A percentile compares a stretch with the other conserved stretches of the same genome.
Evolutionary conservation across 305 asterid species (phyloP).

Genomic region (Fraxinus greggii): DNA sequence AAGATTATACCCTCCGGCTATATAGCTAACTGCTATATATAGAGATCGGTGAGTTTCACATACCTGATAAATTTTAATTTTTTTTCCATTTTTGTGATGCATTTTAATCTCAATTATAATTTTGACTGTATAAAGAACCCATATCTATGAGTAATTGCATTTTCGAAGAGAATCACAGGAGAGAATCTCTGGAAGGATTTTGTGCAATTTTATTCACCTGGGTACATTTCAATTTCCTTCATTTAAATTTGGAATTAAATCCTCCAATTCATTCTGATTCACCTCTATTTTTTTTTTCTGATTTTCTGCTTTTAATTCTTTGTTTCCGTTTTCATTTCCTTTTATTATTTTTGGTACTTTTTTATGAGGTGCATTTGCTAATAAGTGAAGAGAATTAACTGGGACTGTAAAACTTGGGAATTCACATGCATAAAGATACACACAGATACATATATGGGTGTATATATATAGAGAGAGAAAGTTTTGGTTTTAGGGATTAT

Average conservation of each 20-base stretch:
- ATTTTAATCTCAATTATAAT: conserved; percentile 26
- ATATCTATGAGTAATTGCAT: conserved; percentile 38
- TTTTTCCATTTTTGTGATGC: conserved; percentile 9
- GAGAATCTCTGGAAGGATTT: conserved; percentile 37
- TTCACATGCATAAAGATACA: conserved; percentile 15
- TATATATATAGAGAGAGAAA: not conserved
- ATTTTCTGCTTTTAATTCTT: conserved; percentile 21
- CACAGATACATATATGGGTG: not conserved
- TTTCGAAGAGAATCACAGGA: conserved; percentile 33
- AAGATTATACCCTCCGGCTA: conserved; percentile 33
- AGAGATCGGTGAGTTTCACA: conserved; percentile 50
- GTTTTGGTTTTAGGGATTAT: conserved; percentile 27
- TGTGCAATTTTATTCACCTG: conserved; percentile 30
- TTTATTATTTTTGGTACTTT: conserved; percentile 21
- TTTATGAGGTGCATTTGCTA: conserved; percentile 31
- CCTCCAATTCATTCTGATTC: conserved; percentile 35
- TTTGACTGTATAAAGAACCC: conserved; percentile 31
- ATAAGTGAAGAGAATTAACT: conserved; percentile 12
- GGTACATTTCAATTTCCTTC: conserved; percentile 31
- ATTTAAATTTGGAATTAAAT: conserved; percentile 42
- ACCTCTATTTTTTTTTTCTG: conserved; percentile 18
- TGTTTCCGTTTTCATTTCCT: conserved; percentile 28
- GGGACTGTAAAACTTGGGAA: conserved; percentile 29
- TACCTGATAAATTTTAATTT: conserved; percentile 24
- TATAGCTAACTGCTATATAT: conserved; percentile 13